Evolutionary conservation across 257 asterid species (phyloP), one percentile per base, ranked within the genome.

Genomic region (Solanum neorickii): DNA sequence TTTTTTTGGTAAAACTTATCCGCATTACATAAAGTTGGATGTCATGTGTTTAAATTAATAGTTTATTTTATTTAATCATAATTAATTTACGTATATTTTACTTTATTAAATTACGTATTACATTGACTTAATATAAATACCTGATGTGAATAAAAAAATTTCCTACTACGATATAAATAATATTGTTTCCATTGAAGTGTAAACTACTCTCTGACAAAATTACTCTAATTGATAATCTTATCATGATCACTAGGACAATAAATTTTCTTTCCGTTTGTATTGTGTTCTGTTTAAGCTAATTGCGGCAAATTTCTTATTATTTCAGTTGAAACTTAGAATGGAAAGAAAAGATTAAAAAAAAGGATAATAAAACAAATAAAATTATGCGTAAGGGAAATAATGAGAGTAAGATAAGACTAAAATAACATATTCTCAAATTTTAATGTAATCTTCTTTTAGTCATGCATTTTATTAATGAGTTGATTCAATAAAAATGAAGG

Each of bases 361-460:
- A 0, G 15, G 21, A 41, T 0, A 41, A 76, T 23, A 12, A 42
- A 23, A 76, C 23, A 41, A 23, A 76, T 1, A 41, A 41, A 75
- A 21, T 42, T 39, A 20, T 18, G 25, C 3, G 18, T 75, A 23
- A 75, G 56, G 83, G 33, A 39, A 56, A 75, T 21, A 39, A 75
- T 41, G 56, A 37, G 20, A 4, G 29, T 5, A 73, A 73, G n/a
- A 73, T 13, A 35, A 35, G 16, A 20, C 6, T 5, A 49, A 49
- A 18, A 49, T 6, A 1, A 9, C 6, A 8, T 16, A 16, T 52
- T 6, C 0, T 16, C 3, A 52, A 16, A 16, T 52, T 52, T 52
- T 3, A 52, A 16, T 0, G 4, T 16, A 52, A 52, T 16, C 0
- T 52, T 6, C 0, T 6, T 49, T 49, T 0, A 6, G 0, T 3